phyloP scores from a whole-genome alignment of 345 rosid genomes.

The Cardiospermum halicacabum region DNA sequence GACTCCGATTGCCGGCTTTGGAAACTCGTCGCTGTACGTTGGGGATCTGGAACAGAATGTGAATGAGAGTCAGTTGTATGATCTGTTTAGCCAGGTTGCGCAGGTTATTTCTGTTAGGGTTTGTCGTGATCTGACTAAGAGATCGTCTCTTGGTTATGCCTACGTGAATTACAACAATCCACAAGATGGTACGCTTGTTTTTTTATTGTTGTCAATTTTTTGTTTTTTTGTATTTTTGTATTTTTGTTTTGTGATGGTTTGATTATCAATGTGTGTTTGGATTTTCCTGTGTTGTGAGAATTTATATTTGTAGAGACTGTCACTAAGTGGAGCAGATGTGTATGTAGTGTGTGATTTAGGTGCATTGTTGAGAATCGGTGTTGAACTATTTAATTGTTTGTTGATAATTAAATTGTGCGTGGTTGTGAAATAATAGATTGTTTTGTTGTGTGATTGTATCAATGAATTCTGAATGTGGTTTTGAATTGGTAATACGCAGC shows the following conservation, averaged over 20 bases:
- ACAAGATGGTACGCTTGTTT: slow-evolving; percentile 39
- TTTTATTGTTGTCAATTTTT: too few species aligned
- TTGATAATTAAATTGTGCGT: too few species aligned
- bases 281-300: too few species aligned
- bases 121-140: slow-evolving; percentile 46
- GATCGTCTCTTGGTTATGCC: slow-evolving; percentile 61
- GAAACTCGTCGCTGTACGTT: slow-evolving; percentile 52
- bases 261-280: background rate
- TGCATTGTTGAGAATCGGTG: too few species aligned
- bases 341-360: too few species aligned
- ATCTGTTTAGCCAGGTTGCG: slow-evolving; percentile 49
- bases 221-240: background rate
- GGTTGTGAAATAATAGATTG: background rate
- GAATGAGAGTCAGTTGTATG: slow-evolving; percentile 42
- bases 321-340: too few species aligned
- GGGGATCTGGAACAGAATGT: slow-evolving; percentile 63
- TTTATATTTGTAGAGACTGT: too few species aligned
- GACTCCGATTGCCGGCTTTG: slow-evolving; percentile 12
- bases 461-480: background rate
- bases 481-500: slow-evolving; percentile 34
- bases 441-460: background rate
- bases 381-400: too few species aligned
- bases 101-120: slow-evolving; percentile 51
- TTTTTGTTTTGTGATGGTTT: background rate
- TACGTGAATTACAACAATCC: slow-evolving; percentile 58